phyloP scores from a whole-genome alignment of 2,329 filamentous ascomycete species.

The Penicillium sp. region DNA sequence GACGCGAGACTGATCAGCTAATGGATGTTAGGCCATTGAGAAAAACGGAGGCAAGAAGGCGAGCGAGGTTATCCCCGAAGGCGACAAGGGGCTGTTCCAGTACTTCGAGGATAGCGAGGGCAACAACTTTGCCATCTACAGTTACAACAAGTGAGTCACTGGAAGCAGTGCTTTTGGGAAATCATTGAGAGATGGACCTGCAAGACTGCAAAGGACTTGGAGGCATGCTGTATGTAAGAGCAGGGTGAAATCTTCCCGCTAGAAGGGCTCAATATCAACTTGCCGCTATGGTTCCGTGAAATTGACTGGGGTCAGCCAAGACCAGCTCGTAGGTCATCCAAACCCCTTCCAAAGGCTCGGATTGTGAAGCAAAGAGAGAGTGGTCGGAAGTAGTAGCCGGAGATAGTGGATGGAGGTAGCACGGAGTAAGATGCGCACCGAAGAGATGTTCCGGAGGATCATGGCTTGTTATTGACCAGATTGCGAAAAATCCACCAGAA shows the following conservation, averaged over 20 bases:
- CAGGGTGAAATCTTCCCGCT: background rate
- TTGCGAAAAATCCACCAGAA: too few relatives aligned
- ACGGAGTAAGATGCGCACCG: too few relatives aligned
- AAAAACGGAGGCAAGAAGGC: constrained; percentile 1
- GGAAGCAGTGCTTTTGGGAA: background rate
- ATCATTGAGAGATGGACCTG: background rate
- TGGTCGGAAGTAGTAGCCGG: too few relatives aligned
- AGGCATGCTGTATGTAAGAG: background rate
- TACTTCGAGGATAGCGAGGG: constrained; percentile 1
- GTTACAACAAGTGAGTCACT: background rate
- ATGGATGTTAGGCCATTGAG: background rate
- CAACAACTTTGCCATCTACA: constrained; percentile 2
- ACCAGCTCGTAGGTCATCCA: too few relatives aligned
- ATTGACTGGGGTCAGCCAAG: too few relatives aligned
- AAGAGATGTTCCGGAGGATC: too few relatives aligned
- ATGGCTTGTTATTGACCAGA: too few relatives aligned
- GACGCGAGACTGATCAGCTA: background rate
- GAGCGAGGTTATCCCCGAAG: constrained; percentile 1
- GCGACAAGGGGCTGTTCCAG: constrained; percentile 2
- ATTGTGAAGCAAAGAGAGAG: too few relatives aligned
- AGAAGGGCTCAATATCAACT: too few relatives aligned
- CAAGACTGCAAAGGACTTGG: background rate
- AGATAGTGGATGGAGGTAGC: too few relatives aligned
- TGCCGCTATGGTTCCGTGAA: too few relatives aligned
- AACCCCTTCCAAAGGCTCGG: too few relatives aligned